Percentiles rank a stretch among this genome's conserved stretches.
These are phyloP conservation scores for Biscutella auriculata DNA, from an alignment of 441 rosid species.

Conservation along the genomic window DNA sequence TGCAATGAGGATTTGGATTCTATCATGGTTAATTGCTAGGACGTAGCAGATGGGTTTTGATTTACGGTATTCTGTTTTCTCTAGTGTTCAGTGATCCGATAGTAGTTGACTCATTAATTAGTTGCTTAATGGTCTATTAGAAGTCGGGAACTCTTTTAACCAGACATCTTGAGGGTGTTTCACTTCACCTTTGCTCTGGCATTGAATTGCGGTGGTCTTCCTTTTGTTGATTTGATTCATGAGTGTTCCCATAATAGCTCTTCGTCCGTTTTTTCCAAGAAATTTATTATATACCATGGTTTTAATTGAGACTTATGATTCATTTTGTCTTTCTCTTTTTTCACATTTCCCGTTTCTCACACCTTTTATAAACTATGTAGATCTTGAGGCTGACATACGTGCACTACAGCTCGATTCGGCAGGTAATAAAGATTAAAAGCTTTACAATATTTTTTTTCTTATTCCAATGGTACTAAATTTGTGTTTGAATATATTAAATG, in stretches of 20 bases:
- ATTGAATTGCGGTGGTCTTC: not conserved
- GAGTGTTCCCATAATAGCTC: not conserved
- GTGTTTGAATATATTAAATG: not conserved
- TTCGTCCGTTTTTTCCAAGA: not conserved
- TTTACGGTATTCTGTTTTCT: not conserved
- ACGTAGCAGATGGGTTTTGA: not conserved
- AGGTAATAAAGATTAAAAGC: slow-evolving; percentile 7
- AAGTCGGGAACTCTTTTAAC: not conserved
- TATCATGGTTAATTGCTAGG: not conserved
- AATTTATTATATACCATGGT: not conserved
- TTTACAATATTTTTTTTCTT: not conserved
- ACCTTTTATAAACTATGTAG: slow-evolving; percentile 1
- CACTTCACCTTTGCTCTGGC: not conserved
- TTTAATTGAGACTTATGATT: not conserved
- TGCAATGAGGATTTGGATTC: not conserved
- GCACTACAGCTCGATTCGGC: slow-evolving; percentile 25
- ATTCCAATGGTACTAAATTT: not conserved
- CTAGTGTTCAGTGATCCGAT: not conserved
- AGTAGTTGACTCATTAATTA: not conserved
- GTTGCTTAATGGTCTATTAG: not conserved
- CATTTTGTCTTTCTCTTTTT: not conserved
- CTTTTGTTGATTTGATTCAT: not conserved
- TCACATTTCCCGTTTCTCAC: not conserved
- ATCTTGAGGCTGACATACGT: slow-evolving; percentile 27
- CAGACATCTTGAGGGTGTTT: not conserved